These are phyloP conservation scores for Prunus yedoensis DNA, from an alignment of 331 rosid genomes.

Conservation along the genomic window DNA sequence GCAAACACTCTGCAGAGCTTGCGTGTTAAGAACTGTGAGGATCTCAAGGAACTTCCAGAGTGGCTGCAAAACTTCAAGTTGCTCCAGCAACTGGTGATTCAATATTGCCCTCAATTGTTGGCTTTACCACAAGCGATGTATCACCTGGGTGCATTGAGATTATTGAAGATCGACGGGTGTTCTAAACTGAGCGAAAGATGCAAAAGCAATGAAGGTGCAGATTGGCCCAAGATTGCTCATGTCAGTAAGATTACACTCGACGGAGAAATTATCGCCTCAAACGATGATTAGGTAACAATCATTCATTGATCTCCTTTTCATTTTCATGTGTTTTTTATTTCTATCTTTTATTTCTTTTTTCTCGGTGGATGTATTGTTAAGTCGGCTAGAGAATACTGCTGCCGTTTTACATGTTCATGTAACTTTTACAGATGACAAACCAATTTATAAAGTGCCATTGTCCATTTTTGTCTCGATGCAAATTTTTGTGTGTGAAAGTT, in stretches of 20 bases:
- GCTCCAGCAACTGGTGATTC: neutral
- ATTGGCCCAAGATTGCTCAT: constrained; percentile 8
- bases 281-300: constrained; percentile 1
- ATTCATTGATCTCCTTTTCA: neutral
- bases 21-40: neutral
- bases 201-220: neutral
- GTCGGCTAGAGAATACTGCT: too few species aligned
- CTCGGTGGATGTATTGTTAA: too few species aligned
- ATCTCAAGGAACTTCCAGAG: constrained; percentile 9
- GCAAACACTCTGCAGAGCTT: neutral
- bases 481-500: neutral
- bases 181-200: neutral
- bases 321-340: neutral
- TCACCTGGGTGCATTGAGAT: neutral
- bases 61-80: constrained; percentile 9
- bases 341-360: too few species aligned
- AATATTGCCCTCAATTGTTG: constrained; percentile 18
- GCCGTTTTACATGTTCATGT: too few species aligned
- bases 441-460: neutral
- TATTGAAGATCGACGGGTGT: neutral
- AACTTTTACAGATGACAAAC: too few species aligned
- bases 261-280: constrained; percentile 1
- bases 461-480: neutral
- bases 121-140: constrained; percentile 22
- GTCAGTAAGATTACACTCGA: neutral